Percentiles rank a stretch among this genome's conserved stretches.
Evolutionary conservation across 2,329 filamentous ascomycete species (phyloP).

Genomic region (Cryoendolithus antarcticus): DNA sequence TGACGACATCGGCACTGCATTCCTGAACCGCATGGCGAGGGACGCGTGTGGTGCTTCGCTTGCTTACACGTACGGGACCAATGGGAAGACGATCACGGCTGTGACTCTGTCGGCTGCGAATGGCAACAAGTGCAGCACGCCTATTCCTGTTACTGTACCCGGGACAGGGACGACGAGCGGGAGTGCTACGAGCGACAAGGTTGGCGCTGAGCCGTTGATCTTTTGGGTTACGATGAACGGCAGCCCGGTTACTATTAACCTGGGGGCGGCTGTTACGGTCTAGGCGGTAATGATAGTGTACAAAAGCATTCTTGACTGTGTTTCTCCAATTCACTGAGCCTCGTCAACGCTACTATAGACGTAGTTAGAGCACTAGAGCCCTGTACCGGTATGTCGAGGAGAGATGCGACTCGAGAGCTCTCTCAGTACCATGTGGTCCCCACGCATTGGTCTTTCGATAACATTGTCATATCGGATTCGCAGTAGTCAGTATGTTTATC

Average conservation of each 20-base stretch:
- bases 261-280: slow-evolving; percentile 13
- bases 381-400: too few relatives aligned
- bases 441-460: too few relatives aligned
- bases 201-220: slow-evolving; percentile 35
- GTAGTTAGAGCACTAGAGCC: too few relatives aligned
- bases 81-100: slow-evolving; percentile 35
- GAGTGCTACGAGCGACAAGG: slow-evolving; percentile 32
- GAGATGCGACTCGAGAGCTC: too few relatives aligned
- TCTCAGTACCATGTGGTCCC: too few relatives aligned
- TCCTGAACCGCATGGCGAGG: slow-evolving; percentile 41
- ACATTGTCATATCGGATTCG: too few relatives aligned
- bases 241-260: slow-evolving; percentile 22
- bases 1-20: slow-evolving; percentile 40
- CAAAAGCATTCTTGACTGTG: too few relatives aligned
- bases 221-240: slow-evolving; percentile 29
- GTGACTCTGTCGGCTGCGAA: slow-evolving; percentile 36
- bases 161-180: slow-evolving; percentile 26
- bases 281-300: too few relatives aligned
- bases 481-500: too few relatives aligned
- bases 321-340: too few relatives aligned
- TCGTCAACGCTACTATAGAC: too few relatives aligned
- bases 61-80: slow-evolving; percentile 31
- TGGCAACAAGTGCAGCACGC: slow-evolving; percentile 38
- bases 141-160: slow-evolving; percentile 45
- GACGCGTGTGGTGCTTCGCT: slow-evolving; percentile 40